A percentile compares a stretch with the other conserved stretches of the same genome.
Evolutionary conservation across 108 stramenopile genomes (phyloP).

Genomic region (Pseudonitzschia pungens): DNA sequence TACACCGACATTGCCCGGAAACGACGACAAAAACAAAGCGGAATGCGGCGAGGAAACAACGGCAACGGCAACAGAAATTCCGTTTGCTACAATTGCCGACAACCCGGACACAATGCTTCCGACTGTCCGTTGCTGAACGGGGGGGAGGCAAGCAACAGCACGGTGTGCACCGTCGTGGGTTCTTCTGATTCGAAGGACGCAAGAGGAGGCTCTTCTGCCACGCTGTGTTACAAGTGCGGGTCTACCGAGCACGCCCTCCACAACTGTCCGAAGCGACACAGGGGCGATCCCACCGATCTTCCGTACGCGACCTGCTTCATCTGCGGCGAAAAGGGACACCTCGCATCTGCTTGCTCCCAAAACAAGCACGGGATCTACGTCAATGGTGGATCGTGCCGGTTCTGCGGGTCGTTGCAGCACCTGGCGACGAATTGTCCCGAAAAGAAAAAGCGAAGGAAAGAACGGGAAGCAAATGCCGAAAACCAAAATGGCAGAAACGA

Average conservation of each 20-base stretch:
- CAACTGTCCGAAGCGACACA: slow-evolving; percentile 50
- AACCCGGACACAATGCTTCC: slow-evolving; percentile 63
- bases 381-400: slow-evolving; percentile 69
- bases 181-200: neutral
- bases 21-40: slow-evolving; percentile 48
- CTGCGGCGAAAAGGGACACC: slow-evolving; percentile 71
- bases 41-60: neutral
- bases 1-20: slow-evolving; percentile 76
- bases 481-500: neutral
- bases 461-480: neutral
- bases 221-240: slow-evolving; percentile 83
- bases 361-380: slow-evolving; percentile 72
- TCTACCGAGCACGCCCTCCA: slow-evolving; percentile 68
- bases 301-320: slow-evolving; percentile 81
- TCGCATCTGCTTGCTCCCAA: slow-evolving; percentile 57
- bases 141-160: neutral
- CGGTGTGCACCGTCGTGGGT: neutral
- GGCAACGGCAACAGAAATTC: slow-evolving; percentile 23
- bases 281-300: slow-evolving; percentile 36
- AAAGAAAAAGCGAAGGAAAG: slow-evolving; percentile 35
- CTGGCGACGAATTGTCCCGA: slow-evolving; percentile 56
- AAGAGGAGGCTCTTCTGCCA: too few species aligned
- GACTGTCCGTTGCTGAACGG: slow-evolving; percentile 47
- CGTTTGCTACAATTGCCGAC: slow-evolving; percentile 70
- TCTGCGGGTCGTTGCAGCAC: slow-evolving; percentile 68